These are phyloP conservation scores for Fusarium temperatum DNA, from an alignment of 2,329 filamentous ascomycete genomes.

Conservation along the genomic window DNA sequence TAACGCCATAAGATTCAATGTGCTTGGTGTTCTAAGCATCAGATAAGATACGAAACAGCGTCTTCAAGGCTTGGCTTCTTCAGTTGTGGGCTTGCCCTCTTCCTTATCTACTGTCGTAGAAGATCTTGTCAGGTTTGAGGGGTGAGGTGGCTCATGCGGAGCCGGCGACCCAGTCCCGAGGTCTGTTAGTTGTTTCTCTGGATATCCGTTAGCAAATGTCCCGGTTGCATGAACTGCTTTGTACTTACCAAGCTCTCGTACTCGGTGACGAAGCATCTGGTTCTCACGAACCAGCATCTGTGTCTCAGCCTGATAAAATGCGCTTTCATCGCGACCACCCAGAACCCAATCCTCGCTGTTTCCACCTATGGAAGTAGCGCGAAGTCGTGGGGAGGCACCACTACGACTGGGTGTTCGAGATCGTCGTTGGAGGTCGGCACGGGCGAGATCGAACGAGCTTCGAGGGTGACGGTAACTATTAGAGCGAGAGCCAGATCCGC, in stretches of 20 bases:
- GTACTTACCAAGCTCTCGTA: conserved; percentile 72
- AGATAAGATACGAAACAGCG: neutral
- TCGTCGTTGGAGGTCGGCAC: conserved; percentile 63
- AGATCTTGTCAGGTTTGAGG: conserved; percentile 59
- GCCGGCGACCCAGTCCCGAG: conserved; percentile 43
- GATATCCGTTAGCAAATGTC: conserved; percentile 4
- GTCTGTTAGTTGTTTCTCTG: conserved; percentile 64
- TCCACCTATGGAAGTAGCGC: conserved; percentile 66
- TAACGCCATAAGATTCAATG: conserved; percentile 22
- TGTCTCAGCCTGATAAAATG: conserved; percentile 84
- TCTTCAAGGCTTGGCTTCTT: conserved; percentile 23
- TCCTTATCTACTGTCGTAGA: conserved; percentile 56
- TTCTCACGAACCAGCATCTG: conserved; percentile 82
- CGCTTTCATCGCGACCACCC: conserved; percentile 75
- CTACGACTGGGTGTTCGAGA: conserved; percentile 68
- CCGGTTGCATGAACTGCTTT: neutral
- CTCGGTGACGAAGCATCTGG: conserved; percentile 80
- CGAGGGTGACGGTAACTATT: conserved; percentile 61
- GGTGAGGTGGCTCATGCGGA: conserved; percentile 57
- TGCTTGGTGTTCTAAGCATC: neutral
- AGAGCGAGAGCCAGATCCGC: conserved; percentile 60
- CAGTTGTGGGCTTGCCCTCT: conserved; percentile 21
- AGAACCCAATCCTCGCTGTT: conserved; percentile 70
- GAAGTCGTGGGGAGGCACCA: conserved; percentile 64
- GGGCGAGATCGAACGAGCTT: conserved; percentile 67